Base-by-base conservation (phyloP, 352 stramenopile genomes). In the Aphanomyces stellatus region DNA sequence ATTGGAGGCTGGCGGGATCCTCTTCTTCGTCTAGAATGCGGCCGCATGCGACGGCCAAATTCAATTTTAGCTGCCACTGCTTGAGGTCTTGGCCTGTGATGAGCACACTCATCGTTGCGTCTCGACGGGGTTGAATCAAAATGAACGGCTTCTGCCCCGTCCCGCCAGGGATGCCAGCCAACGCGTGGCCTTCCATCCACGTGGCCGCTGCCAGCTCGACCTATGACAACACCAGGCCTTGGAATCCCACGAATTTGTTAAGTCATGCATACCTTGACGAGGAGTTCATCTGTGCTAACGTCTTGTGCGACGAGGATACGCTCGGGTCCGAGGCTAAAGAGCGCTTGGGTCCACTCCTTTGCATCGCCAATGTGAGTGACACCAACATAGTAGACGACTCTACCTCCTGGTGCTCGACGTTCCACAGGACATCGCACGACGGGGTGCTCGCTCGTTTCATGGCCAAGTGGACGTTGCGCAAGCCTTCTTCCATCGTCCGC, bases 51-150 rank as follows among this genome's bases (percentile, higher is more conserved):
- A 65, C 15, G 10, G 15, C 35, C 35, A 65, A 30, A 4, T 51
- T 22, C 10, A 65, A 19, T 19, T 65, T 65, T n/a, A 51, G 19
- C 22, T 51, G 59, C 59, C 59, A 65, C 1, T 51, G 19, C n/a
- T 34, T 22, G 8, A 65, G 37, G 19, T 65, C 59, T 17, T 65
- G 27, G n/a, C 31, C 28, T 30, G 59, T 65, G 31, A 65, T 11
- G 10, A 65, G n/a, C 5, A 65, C 11, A 35, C 59, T 34, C 6
- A 28, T 24, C 0, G 30, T 43, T n/a, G 17, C 2, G 40, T 55
- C 33, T 4, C 40, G 27, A 8, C 41, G 17, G 10, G 35, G 59
- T 15, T 55, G 35, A 33, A 65, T n/a, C 3, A 35, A 15, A 7
- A 65, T 2, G 37, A 65, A 65, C 15, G 59, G 37, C 17, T 48